Evolutionary conservation across 164 flowering plant species (phyloP).

Genomic region (Liriodendron chinense): DNA sequence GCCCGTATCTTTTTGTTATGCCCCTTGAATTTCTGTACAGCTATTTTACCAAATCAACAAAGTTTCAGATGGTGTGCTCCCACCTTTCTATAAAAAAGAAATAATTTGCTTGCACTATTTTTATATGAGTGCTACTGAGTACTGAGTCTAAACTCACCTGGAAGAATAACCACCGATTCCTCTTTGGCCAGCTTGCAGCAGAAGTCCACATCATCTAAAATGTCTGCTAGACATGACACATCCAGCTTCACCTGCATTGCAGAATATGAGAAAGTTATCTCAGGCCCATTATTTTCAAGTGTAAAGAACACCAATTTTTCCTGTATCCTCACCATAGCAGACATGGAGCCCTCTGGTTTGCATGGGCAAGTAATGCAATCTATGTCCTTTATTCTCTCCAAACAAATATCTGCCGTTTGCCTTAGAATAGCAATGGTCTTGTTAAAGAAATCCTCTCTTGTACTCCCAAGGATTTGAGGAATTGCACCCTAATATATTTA

Average conservation of each 20-base stretch:
- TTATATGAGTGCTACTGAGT: not conserved
- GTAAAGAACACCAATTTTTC: not conserved
- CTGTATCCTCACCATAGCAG: conserved; percentile 40
- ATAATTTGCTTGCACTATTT: not conserved
- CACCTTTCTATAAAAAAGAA: conserved; percentile 1
- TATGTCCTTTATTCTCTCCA: conserved; percentile 39
- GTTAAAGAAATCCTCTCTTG: conserved; percentile 56
- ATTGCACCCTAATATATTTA: conserved; percentile 69
- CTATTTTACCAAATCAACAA: not conserved
- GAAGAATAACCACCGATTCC: conserved; percentile 74
- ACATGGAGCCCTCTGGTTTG: conserved; percentile 77
- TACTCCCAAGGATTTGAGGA: conserved; percentile 56
- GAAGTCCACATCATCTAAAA: conserved; percentile 80
- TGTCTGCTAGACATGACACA: conserved; percentile 46
- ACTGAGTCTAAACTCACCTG: conserved; percentile 48
- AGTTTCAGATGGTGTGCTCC: not conserved
- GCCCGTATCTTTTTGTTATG: too few species aligned
- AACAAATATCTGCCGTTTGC: conserved; percentile 50
- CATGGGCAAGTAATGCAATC: conserved; percentile 23
- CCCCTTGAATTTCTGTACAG: too few species aligned
- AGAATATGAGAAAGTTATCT: not conserved
- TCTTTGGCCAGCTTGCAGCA: conserved; percentile 77
- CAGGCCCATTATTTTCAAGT: not conserved
- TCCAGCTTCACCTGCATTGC: conserved; percentile 56
- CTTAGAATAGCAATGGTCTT: conserved; percentile 43